A percentile compares a stretch with the other conserved stretches of the same genome.
Conservation (phyloP, 805 yeast species). For the Cyberlindnera petersonii region DNA sequence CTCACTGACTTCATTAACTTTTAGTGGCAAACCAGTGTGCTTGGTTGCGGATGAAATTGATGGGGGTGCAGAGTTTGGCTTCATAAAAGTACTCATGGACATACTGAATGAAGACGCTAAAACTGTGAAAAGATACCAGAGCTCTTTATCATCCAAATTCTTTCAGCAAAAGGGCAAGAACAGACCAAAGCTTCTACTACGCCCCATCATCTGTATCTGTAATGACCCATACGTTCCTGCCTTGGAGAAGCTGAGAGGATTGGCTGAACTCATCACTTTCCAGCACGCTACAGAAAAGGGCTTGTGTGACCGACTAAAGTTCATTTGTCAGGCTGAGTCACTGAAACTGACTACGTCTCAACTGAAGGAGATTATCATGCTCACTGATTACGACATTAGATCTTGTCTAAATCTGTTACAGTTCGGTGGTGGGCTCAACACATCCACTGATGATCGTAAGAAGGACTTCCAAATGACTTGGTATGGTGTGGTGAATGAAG, state of each 20-base stretch:
- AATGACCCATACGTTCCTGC: constrained; percentile 78
- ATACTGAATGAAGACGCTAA: constrained; percentile 53
- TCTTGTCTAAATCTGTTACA: constrained; percentile 83
- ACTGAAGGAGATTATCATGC: constrained; percentile 60
- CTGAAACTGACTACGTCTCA: constrained; percentile 44
- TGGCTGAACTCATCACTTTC: constrained; percentile 69
- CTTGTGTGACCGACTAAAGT: constrained; percentile 43
- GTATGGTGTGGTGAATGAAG: constrained; percentile 57
- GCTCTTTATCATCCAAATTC: constrained; percentile 24
- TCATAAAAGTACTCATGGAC: constrained; percentile 55
- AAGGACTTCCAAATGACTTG: constrained; percentile 67
- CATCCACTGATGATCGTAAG: constrained; percentile 26
- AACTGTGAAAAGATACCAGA: constrained; percentile 38
- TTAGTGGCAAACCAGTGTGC: constrained; percentile 74
- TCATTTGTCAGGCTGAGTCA: constrained; percentile 53
- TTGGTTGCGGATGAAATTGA: constrained; percentile 88
- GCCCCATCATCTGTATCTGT: constrained; percentile 92
- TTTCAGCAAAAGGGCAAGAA: constrained; percentile 31
- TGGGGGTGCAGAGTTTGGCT: constrained; percentile 65
- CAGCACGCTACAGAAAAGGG: constrained; percentile 50
- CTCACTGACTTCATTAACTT: constrained; percentile 60
- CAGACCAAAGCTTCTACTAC: constrained; percentile 43
- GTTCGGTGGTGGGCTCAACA: constrained; percentile 37
- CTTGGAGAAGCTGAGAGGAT: constrained; percentile 67
- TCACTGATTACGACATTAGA: constrained; percentile 79